phyloP scores from a whole-genome alignment of 495 filamentous ascomycete species.

The Penicillium fimorum region DNA sequence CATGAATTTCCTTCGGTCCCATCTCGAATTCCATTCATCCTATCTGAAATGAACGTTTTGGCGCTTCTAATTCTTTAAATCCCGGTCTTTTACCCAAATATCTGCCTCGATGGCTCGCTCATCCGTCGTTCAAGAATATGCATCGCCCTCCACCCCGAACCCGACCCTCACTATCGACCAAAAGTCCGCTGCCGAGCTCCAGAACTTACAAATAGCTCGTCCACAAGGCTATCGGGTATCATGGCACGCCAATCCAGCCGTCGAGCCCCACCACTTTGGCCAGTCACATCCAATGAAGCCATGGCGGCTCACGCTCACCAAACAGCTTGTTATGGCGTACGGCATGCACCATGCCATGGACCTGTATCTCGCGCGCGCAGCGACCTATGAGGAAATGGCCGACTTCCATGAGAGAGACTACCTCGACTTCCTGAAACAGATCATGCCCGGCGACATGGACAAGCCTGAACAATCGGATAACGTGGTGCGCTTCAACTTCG shows the following conservation, averaged over 20 bases:
- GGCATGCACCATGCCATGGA: slow-evolving; percentile 97
- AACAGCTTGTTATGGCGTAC: slow-evolving; percentile 88
- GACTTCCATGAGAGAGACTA: slow-evolving; percentile 89
- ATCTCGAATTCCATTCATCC: slow-evolving; percentile 2
- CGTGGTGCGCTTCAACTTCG: slow-evolving; percentile 69
- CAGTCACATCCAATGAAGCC: slow-evolving; percentile 97
- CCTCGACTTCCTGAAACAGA: slow-evolving; percentile 70
- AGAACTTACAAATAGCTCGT: slow-evolving; percentile 69
- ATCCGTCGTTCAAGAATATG: slow-evolving; percentile 70
- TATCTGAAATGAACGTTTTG: slow-evolving; percentile 1
- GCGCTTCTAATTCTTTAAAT: background rate
- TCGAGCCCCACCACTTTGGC: slow-evolving; percentile 95
- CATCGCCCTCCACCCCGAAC: slow-evolving; percentile 57
- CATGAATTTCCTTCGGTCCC: background rate
- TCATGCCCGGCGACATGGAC: slow-evolving; percentile 47
- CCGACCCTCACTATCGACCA: slow-evolving; percentile 61
- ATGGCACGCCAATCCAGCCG: slow-evolving; percentile 92
- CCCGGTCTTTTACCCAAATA: background rate
- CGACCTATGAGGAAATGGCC: slow-evolving; percentile 81
- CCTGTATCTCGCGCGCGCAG: slow-evolving; percentile 75
- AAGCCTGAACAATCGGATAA: slow-evolving; percentile 41
- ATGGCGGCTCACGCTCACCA: slow-evolving; percentile 93
- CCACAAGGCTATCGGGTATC: slow-evolving; percentile 92
- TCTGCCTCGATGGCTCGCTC: slow-evolving; percentile 41
- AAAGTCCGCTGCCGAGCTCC: slow-evolving; percentile 64